A percentile compares a stretch with the other conserved stretches of the same genome.
phyloP scores from a whole-genome alignment of 352 stramenopile genomes.

The Phytophthora cajani region DNA sequence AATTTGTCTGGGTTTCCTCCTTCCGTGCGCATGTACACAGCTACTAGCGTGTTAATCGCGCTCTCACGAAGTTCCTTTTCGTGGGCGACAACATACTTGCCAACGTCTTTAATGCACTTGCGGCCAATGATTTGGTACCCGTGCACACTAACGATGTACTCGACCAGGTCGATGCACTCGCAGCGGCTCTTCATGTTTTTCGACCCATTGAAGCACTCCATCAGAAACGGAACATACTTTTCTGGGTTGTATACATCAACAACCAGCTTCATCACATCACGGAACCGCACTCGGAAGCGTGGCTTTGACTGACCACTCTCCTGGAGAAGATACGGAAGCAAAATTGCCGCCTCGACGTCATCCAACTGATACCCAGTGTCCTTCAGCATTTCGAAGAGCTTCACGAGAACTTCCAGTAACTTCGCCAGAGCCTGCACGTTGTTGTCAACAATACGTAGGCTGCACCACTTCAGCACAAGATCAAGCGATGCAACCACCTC shows the following conservation, averaged over 20 bases:
- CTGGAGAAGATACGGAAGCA: slow-evolving; percentile 84
- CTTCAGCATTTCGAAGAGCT: slow-evolving; percentile 86
- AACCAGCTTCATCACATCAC: slow-evolving; percentile 86
- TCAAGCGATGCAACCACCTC: slow-evolving; percentile 78
- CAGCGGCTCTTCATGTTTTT: slow-evolving; percentile 90
- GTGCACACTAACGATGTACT: slow-evolving; percentile 73
- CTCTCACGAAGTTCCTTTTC: slow-evolving; percentile 88
- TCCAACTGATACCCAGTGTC: slow-evolving; percentile 67
- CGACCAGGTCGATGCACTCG: slow-evolving; percentile 84
- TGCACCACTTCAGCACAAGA: slow-evolving; percentile 87
- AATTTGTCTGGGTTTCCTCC: slow-evolving; percentile 77
- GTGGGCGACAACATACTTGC: slow-evolving; percentile 76
- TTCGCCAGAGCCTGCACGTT: slow-evolving; percentile 89
- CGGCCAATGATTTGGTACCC: slow-evolving; percentile 75
- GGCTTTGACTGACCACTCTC: slow-evolving; percentile 87
- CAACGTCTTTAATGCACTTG: slow-evolving; percentile 80
- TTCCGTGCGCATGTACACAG: slow-evolving; percentile 74
- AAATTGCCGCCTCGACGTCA: slow-evolving; percentile 83
- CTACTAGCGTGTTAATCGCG: slow-evolving; percentile 71
- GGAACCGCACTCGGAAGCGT: slow-evolving; percentile 83
- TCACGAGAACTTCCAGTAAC: slow-evolving; percentile 81
- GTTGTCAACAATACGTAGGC: slow-evolving; percentile 86
- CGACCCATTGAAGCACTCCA: slow-evolving; percentile 84
- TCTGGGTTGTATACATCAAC: slow-evolving; percentile 82
- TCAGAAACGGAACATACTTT: slow-evolving; percentile 75